These are phyloP conservation scores for Cyclotella kingstonii DNA, from an alignment of 108 stramenopile genomes.

Conservation along the genomic window DNA sequence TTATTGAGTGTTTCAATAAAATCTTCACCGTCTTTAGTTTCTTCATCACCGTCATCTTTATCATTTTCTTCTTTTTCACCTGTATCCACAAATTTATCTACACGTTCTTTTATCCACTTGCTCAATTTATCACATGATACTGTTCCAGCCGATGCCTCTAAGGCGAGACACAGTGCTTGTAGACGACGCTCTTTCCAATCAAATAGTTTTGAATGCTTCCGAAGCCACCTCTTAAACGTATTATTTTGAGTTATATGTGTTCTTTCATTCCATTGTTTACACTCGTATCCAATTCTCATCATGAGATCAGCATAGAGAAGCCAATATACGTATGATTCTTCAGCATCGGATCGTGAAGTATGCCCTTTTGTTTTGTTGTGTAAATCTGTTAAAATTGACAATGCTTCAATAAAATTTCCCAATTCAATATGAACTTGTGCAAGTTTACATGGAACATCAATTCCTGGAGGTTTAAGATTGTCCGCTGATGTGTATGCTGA, in stretches of 20 bases:
- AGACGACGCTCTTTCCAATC: conserved; percentile 84
- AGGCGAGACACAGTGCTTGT: conserved; percentile 68
- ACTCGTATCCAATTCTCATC: conserved; percentile 81
- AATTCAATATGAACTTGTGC: conserved; percentile 68
- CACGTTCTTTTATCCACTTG: conserved; percentile 58
- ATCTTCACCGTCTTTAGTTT: background rate
- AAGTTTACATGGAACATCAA: conserved; percentile 76
- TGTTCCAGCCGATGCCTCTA: conserved; percentile 80
- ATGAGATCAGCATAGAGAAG: conserved; percentile 82
- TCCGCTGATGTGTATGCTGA: conserved; percentile 69
- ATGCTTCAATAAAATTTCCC: conserved; percentile 66
- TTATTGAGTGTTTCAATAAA: background rate
- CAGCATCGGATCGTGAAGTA: conserved; percentile 40
- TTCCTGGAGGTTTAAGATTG: conserved; percentile 71
- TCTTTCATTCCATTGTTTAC: conserved; percentile 70
- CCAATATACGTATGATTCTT: conserved; percentile 71
- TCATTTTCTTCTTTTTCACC: conserved; percentile 10
- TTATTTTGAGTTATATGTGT: conserved; percentile 54
- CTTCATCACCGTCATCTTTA: conserved; percentile 16
- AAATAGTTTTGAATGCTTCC: conserved; percentile 69
- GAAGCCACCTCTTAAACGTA: conserved; percentile 83
- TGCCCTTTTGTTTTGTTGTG: conserved; percentile 43
- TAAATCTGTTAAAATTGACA: conserved; percentile 76
- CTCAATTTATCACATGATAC: conserved; percentile 44
- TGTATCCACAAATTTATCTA: conserved; percentile 23